Evolutionary conservation across 306 rosid genomes (phyloP).

Genomic region (Prunus mume): DNA sequence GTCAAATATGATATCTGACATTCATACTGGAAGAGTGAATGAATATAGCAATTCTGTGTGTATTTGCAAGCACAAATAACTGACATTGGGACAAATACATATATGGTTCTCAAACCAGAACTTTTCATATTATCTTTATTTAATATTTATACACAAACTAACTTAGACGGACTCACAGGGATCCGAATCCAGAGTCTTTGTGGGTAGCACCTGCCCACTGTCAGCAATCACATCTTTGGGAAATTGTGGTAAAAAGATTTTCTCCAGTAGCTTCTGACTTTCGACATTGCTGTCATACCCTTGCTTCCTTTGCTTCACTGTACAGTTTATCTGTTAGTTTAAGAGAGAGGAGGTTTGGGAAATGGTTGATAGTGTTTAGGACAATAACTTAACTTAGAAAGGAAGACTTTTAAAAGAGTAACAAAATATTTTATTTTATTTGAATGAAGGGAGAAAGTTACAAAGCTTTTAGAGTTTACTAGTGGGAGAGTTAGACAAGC

Average conservation of each 20-base stretch:
- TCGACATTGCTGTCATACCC: constrained; percentile 15
- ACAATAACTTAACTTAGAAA: too few relatives aligned
- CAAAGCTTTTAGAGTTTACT: too few relatives aligned
- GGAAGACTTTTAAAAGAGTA: too few relatives aligned
- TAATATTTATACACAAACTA: not conserved
- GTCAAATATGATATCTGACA: not conserved
- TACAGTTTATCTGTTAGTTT: constrained; percentile 30
- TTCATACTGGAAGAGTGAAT: not conserved
- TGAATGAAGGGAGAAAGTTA: too few relatives aligned
- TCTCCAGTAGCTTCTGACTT: not conserved
- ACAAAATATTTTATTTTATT: too few relatives aligned
- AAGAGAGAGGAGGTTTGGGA: too few relatives aligned
- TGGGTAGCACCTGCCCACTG: not conserved
- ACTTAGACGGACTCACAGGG: not conserved
- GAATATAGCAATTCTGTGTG: too few relatives aligned
- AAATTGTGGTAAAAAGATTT: constrained; percentile 9
- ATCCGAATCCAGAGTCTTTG: not conserved
- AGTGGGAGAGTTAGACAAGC: too few relatives aligned
- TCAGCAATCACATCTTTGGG: not conserved
- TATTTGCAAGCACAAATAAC: not conserved
- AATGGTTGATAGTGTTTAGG: too few relatives aligned
- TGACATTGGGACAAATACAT: not conserved
- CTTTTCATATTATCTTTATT: not conserved
- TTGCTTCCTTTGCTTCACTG: constrained; percentile 56
- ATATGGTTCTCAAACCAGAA: not conserved